phyloP scores from a whole-genome alignment of 2,329 filamentous ascomycete species.

The Pestalotiopsis sp. region DNA sequence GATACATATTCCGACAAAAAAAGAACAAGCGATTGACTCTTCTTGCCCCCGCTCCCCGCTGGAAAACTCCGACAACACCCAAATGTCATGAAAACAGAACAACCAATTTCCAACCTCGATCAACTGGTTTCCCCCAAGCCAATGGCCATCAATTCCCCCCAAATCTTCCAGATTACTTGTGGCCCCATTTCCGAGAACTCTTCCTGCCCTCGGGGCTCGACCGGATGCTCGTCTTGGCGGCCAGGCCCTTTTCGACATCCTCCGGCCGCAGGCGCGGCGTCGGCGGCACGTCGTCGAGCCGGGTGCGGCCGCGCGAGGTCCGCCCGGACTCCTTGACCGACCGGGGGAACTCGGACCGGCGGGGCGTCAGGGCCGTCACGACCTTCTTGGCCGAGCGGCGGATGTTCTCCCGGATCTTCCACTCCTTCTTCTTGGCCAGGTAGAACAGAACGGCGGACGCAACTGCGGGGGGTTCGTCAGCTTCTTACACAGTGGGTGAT shows the following conservation, averaged over 20 bases:
- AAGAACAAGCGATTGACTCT: not conserved
- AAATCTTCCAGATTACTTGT: not conserved
- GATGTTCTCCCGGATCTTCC: constrained; percentile 75
- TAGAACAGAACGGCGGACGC: constrained; percentile 72
- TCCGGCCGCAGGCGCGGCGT: constrained; percentile 56
- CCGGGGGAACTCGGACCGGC: constrained; percentile 62
- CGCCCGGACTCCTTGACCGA: constrained; percentile 51
- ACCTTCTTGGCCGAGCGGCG: constrained; percentile 68
- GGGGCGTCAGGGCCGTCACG: constrained; percentile 63
- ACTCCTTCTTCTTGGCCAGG: constrained; percentile 82
- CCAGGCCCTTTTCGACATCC: constrained; percentile 61
- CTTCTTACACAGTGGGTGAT: not conserved
- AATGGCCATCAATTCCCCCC: constrained; percentile 1
- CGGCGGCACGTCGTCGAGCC: constrained; percentile 61
- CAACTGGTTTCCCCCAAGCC: not conserved
- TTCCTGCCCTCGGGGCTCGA: constrained; percentile 29
- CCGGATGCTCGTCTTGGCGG: constrained; percentile 35
- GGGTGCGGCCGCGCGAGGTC: constrained; percentile 43
- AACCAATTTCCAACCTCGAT: not conserved
- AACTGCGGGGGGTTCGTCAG: constrained; percentile 44
- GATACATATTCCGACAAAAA: constrained; percentile 17
- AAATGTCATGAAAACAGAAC: not conserved
- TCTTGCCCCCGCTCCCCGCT: constrained; percentile 3
- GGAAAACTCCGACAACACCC: not conserved
- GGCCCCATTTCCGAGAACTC: constrained; percentile 28